Conservation (phyloP, 495 filamentous ascomycete genomes). For the Aspergillus affinis region DNA sequence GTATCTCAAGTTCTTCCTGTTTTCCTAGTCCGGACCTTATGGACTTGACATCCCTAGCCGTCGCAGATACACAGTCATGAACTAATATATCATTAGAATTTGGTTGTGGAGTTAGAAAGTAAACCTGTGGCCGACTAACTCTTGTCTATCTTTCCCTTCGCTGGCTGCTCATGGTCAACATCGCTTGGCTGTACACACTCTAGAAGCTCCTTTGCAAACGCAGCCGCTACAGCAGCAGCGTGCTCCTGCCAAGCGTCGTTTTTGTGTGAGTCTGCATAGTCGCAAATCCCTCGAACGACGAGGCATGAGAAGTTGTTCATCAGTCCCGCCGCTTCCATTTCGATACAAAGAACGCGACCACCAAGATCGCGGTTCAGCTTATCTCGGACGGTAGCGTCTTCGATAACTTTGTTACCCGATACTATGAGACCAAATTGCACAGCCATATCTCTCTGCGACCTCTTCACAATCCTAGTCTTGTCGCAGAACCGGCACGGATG, state of each 20-base stretch:
- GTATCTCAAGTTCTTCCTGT: constrained; percentile 9
- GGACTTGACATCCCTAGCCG: too few relatives aligned
- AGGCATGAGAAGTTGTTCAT: not conserved
- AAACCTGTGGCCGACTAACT: too few relatives aligned
- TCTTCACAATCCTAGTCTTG: too few relatives aligned
- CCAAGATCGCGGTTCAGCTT: too few relatives aligned
- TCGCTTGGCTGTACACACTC: not conserved
- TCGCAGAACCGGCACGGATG: too few relatives aligned
- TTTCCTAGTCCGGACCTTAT: too few relatives aligned
- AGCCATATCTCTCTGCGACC: not conserved
- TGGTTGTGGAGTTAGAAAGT: too few relatives aligned
- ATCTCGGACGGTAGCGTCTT: too few relatives aligned
- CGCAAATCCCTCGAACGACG: not conserved
- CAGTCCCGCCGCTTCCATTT: not conserved
- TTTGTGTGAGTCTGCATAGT: not conserved
- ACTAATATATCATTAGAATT: too few relatives aligned
- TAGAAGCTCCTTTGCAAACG: not conserved
- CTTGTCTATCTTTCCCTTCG: too few relatives aligned
- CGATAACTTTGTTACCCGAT: not conserved
- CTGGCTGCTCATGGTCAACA: too few relatives aligned
- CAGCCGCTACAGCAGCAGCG: not conserved
- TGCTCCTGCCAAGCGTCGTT: not conserved
- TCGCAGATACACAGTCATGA: too few relatives aligned
- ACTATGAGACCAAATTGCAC: not conserved
- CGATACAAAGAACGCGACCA: not conserved